Base-by-base conservation (phyloP, 2,329 filamentous ascomycete species). In the Pseudofabraea citricarpa region DNA sequence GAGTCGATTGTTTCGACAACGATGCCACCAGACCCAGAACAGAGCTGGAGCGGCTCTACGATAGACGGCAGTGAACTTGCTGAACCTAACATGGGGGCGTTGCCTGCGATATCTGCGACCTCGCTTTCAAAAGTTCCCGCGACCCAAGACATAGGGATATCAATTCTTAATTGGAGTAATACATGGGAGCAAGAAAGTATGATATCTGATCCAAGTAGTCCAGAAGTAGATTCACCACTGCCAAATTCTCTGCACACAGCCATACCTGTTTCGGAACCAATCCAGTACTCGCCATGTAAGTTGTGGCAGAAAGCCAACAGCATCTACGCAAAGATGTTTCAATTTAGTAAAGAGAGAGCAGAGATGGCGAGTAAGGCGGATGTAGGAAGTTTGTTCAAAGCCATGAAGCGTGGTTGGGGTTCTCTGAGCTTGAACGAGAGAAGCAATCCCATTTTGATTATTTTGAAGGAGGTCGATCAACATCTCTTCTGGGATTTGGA, bases 401-500 rank as follows among this genome's bases (percentile, higher is more conserved):
- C 41, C 8, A 41, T 51, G 2, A 51, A 48, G 15, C 19, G 43
- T 15, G 48, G 48, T 4, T 51, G 48, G 48, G 43, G 41, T 6
- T 36, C 43, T 9, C 32, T 52, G 20, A 38, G 32, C 12, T 9
- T 42, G n/a, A 19, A 37, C 16, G 47, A 52, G 36, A 32, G 43
- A 7, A 44, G 12, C 16, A 52, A 52, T 38, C 50, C 50, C 1
- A 22, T 50, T 19, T 21, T 52, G 10, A 27, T 46, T n/a, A 50
- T 50, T 13, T 35, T 52, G 15, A 35, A 37, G 38, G 48, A 48
- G 6, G 46, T 52, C 3, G 48, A 52, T 37, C 43, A 46, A 24
- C 26, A 45, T 13, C 13, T 52, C 12, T 51, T 51, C 23, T 44
- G 44, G 42, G 32, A 50, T 22, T 23, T 52, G 24, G 50, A 52